Evolutionary conservation across 495 filamentous ascomycete genomes (phyloP), one percentile per base, ranked within the genome.

Genomic region (Glonium stellatum): DNA sequence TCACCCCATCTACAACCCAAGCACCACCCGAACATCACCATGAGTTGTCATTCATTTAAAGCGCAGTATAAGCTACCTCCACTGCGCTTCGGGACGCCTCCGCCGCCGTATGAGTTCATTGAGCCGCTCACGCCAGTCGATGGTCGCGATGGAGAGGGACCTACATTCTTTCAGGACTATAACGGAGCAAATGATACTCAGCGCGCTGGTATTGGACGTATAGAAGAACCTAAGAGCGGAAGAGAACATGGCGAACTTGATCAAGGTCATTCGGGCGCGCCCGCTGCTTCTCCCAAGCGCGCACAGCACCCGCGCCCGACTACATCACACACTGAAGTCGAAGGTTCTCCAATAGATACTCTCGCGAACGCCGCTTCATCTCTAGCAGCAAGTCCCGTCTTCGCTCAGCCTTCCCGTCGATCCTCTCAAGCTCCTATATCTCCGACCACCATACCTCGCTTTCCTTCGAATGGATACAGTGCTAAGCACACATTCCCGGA

Each of bases 61-160:
- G 25, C 65, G 13, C 57, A 60, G 36, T 63, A 51, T 54, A 54
- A 57, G 46, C 62, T 49, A 46, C 65, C 46, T 46, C 57, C 59
- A 27, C 46, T 47, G 54, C 68, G 70, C 54, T 65, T 70, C 34
- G 57, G 25, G 2, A 67, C 61, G 0, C 71, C 71, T 54, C 67
- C 71, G 35, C 71, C 70, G 41, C 71, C 71, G 15, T 27, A 58
- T 39, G 57, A 63, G 19, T 67, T 57, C 50, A 48, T 70, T 27
- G 71, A 73, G 59, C 71, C 71, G n/a, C 56, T 73, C 31, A 72
- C 71, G 18, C 71, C 71, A 39, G 31, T 64, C 41, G 59, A 61
- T 13, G 41, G 21, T 0, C 49, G 56, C 31, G 18, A 27, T 5
- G 23, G 25, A 13, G 50, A 41, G 23, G 27, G 27, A 2, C 27